Evolutionary conservation across 169 alveolate species (phyloP), one percentile per base, ranked within the genome.

Genomic region (Perkinsus olseni): DNA sequence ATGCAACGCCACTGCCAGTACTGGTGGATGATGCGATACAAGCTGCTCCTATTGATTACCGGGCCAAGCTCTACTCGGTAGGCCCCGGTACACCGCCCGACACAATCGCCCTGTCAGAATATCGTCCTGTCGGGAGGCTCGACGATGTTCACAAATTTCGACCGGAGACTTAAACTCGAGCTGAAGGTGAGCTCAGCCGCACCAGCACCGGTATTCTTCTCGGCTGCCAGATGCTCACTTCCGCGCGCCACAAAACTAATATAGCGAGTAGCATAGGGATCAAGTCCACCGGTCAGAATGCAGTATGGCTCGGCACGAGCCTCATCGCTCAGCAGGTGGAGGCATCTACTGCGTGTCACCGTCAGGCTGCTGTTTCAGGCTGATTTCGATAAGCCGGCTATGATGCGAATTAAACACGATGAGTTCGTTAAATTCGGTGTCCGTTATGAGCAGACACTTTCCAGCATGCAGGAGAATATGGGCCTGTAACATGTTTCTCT

Each of bases 381-480:
- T 24, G 82, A 62, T 24, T 62, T 62, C 17, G 82, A 62, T 24
- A 62, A 62, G 34, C 82, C 82, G 17, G 82, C 82, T 28, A 62
- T 62, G 82, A 62, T 62, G 82, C 13, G 82, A 62, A 62, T 62
- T 62, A 62, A 62, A 62, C 17, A 21, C 82, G 82, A 62, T 13
- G 82, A 62, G 82, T 62, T 62, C 17, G 82, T 24, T 62, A 62
- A 62, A 62, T 62, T 62, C 34, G 82, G 82, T 62, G 82, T 62
- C 31, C 82, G 82, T 3, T 62, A 62, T 62, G 82, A 62, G 17
- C 82, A 62, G 82, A 62, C 82, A 62, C 82, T 62, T 62, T 62
- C 82, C 82, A 62, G 82, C 82, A 62, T 62, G 82, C 82, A 62
- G 82, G 82, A 62, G 82, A 62, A 62, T 62, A 62, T 62, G 82